Percentiles rank a stretch among this genome's conserved stretches.
phyloP scores from a whole-genome alignment of 1,284 basidiomycete genomes.

The Ustilago bromivora region DNA sequence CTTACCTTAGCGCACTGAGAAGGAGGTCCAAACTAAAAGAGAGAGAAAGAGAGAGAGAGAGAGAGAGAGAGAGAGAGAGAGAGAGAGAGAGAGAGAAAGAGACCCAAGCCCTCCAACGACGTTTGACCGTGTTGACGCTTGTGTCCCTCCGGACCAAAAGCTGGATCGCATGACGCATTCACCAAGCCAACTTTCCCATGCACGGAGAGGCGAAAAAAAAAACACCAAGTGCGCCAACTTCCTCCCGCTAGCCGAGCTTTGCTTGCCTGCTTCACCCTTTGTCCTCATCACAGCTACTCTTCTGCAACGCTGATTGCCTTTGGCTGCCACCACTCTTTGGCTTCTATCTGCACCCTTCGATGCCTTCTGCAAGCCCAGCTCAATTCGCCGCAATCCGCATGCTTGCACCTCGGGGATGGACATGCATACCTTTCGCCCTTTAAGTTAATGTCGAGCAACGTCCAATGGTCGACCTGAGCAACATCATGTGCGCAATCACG shows the following conservation, averaged over 20 bases:
- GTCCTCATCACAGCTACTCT: neutral
- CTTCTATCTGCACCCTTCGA: neutral
- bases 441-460: neutral
- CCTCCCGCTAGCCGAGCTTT: constrained; percentile 18
- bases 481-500: neutral
- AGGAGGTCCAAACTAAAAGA: neutral
- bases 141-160: neutral
- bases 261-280: neutral
- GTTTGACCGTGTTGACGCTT: no score
- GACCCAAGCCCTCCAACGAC: no score
- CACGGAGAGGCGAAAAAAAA: constrained; percentile 10
- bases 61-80: no score
- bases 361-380: neutral
- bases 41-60: no score
- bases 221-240: constrained; percentile 6
- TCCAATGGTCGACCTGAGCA: neutral
- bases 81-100: no score
- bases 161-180: neutral
- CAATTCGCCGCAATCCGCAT: neutral
- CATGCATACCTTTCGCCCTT: neutral
- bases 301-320: constrained; percentile 1
- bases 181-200: constrained; percentile 32
- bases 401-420: neutral
- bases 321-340: neutral
- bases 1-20: neutral